These are phyloP conservation scores for Ustilago curta DNA, from an alignment of 1,284 basidiomycete species.

Conservation along the genomic window DNA sequence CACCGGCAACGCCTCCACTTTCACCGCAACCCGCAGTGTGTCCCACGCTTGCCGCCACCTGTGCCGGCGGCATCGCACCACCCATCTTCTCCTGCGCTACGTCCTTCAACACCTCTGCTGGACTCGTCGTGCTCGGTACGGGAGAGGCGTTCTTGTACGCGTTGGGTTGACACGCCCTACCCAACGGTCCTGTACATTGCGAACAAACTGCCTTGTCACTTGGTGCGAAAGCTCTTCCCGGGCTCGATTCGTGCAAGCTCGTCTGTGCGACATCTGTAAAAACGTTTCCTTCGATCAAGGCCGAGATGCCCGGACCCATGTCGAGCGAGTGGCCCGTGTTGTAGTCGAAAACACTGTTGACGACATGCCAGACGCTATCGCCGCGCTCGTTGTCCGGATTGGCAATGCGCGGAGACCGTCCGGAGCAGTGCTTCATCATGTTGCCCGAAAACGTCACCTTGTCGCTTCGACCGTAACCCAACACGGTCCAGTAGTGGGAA, in stretches of 20 bases:
- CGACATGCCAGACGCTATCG: constrained; percentile 41
- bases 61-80: constrained; percentile 15
- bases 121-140: constrained; percentile 32
- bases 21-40: constrained; percentile 12
- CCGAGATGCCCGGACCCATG: constrained; percentile 26
- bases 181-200: constrained; percentile 25
- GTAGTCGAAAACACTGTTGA: constrained; percentile 30
- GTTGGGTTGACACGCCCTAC: constrained; percentile 41
- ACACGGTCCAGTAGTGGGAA: constrained; percentile 48
- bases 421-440: constrained; percentile 42
- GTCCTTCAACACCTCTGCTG: constrained; percentile 25
- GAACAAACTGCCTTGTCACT: constrained; percentile 17
- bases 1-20: constrained; percentile 4
- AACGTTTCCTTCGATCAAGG: constrained; percentile 45
- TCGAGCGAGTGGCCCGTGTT: constrained; percentile 42
- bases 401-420: constrained; percentile 38
- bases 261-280: constrained; percentile 41
- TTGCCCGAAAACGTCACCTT: constrained; percentile 42
- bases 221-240: constrained; percentile 35
- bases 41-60: constrained; percentile 14
- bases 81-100: constrained; percentile 17
- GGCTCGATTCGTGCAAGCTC: constrained; percentile 24
- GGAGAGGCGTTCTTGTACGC: constrained; percentile 24
- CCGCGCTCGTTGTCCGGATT: constrained; percentile 19
- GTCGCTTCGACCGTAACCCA: constrained; percentile 40